Evolutionary conservation across 192 early-diverging fungal species (phyloP).

Genomic region (Coemansia sp.): DNA sequence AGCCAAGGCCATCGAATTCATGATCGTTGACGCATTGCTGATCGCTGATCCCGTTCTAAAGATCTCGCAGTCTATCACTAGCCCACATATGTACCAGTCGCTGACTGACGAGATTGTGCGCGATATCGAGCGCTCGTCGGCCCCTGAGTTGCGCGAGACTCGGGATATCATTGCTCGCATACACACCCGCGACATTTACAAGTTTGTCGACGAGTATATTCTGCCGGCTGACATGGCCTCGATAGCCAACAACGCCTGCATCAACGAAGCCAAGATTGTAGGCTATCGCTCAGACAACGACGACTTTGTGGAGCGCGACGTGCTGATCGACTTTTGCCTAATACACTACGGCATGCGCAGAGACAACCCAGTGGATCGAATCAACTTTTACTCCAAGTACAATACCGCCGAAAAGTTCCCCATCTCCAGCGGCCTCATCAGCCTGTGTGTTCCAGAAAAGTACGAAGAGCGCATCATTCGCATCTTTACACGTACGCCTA

Average conservation of each 20-base stretch:
- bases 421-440: slow-evolving; percentile 73
- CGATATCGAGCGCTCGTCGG: slow-evolving; percentile 65
- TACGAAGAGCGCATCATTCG: slow-evolving; percentile 53
- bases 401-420: slow-evolving; percentile 61
- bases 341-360: slow-evolving; percentile 87
- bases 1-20: slow-evolving; percentile 78
- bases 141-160: slow-evolving; percentile 68
- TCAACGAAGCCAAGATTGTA: slow-evolving; percentile 65
- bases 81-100: slow-evolving; percentile 68
- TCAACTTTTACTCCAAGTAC: slow-evolving; percentile 81
- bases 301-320: slow-evolving; percentile 66
- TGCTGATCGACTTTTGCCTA: slow-evolving; percentile 71
- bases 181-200: slow-evolving; percentile 82
- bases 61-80: slow-evolving; percentile 64
- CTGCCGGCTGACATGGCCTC: slow-evolving; percentile 59
- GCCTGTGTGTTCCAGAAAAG: slow-evolving; percentile 55
- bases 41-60: slow-evolving; percentile 73
- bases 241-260: slow-evolving; percentile 31
- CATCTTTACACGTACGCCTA: slow-evolving; percentile 46
- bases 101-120: slow-evolving; percentile 86
- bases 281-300: slow-evolving; percentile 64
- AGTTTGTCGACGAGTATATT: slow-evolving; percentile 79
- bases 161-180: slow-evolving; percentile 73
- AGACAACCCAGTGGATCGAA: slow-evolving; percentile 83
- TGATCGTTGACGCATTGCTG: slow-evolving; percentile 89